Percentiles rank a stretch among this genome's conserved stretches.
Evolutionary conservation across 179 eudicot genomes (phyloP).

Genomic region (Dionaea muscipula): DNA sequence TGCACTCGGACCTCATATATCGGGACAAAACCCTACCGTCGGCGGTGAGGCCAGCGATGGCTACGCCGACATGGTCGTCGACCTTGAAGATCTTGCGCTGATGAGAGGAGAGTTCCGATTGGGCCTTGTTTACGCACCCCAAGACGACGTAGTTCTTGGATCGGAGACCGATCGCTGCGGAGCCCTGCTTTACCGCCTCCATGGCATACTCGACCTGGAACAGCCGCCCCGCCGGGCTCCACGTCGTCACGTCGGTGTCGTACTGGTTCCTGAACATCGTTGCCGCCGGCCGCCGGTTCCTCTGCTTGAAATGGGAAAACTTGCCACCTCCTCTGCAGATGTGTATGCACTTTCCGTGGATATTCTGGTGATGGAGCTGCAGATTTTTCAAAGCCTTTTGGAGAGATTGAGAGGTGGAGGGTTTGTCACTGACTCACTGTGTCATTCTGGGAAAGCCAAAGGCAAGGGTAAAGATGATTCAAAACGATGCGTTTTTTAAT

Average conservation of each 20-base stretch:
- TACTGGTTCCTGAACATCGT: constrained; percentile 66
- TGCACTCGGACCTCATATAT: constrained; percentile 71
- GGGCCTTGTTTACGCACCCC: constrained; percentile 75
- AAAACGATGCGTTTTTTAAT: too few species aligned
- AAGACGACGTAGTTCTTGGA: constrained; percentile 78
- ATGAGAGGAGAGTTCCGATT: constrained; percentile 82
- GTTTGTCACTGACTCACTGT: too few species aligned
- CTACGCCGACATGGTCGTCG: constrained; percentile 90
- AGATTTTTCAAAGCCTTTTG: too few species aligned
- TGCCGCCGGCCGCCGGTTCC: too few species aligned
- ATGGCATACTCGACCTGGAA: constrained; percentile 97
- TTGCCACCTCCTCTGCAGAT: background rate
- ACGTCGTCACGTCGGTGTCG: constrained; percentile 74
- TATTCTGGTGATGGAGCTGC: too few species aligned
- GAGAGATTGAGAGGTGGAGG: too few species aligned
- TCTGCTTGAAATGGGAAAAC: background rate
- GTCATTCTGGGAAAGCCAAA: too few species aligned
- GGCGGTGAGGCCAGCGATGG: constrained; percentile 92
- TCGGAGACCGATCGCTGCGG: constrained; percentile 89
- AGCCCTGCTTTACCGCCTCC: constrained; percentile 98
- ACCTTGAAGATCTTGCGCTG: constrained; percentile 96
- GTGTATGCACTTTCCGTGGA: too few species aligned
- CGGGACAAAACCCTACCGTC: constrained; percentile 81
- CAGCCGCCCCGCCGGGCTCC: constrained; percentile 75
- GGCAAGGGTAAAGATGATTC: too few species aligned